phyloP scores from a whole-genome alignment of 2,329 filamentous ascomycete genomes.

The Coleophoma eucalyptorum region DNA sequence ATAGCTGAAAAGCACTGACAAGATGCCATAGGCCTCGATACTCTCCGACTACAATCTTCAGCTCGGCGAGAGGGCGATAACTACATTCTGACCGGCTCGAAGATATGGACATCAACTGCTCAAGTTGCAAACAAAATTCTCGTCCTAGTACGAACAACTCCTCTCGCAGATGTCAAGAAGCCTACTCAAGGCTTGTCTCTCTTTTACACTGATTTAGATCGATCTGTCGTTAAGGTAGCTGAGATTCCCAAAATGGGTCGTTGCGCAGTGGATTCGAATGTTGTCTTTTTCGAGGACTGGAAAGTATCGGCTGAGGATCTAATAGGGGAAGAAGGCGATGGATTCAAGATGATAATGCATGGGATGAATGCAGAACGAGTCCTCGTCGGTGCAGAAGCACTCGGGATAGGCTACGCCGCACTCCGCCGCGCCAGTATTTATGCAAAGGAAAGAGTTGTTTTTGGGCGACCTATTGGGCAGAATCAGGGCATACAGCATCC shows the following conservation, averaged over 20 bases:
- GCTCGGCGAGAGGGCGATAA: conserved; percentile 54
- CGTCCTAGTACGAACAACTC: conserved; percentile 68
- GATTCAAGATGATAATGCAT: conserved; percentile 72
- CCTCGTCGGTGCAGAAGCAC: conserved; percentile 69
- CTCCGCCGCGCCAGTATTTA: conserved; percentile 57
- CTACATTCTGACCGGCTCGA: conserved; percentile 69
- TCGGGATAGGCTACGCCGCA: conserved; percentile 72
- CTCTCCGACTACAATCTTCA: conserved; percentile 60
- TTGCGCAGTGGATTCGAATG: conserved; percentile 74
- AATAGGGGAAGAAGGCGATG: conserved; percentile 66
- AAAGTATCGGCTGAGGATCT: conserved; percentile 56
- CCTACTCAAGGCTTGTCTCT: conserved; percentile 69
- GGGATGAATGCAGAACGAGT: conserved; percentile 76
- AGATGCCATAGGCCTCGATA: too few species aligned
- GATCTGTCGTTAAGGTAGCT: conserved; percentile 44
- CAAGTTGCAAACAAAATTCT: conserved; percentile 80
- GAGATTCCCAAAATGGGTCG: conserved; percentile 81
- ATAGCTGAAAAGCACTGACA: too few species aligned
- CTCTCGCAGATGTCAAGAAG: conserved; percentile 59
- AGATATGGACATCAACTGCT: conserved; percentile 83
- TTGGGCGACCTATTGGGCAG: conserved; percentile 55
- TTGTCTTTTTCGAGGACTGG: conserved; percentile 81
- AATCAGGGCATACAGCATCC: conserved; percentile 63
- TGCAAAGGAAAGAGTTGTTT: conserved; percentile 59
- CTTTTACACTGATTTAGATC: conserved; percentile 73